Conservation (phyloP, 495 filamentous ascomycete genomes). For the Margaritispora aquatica region DNA sequence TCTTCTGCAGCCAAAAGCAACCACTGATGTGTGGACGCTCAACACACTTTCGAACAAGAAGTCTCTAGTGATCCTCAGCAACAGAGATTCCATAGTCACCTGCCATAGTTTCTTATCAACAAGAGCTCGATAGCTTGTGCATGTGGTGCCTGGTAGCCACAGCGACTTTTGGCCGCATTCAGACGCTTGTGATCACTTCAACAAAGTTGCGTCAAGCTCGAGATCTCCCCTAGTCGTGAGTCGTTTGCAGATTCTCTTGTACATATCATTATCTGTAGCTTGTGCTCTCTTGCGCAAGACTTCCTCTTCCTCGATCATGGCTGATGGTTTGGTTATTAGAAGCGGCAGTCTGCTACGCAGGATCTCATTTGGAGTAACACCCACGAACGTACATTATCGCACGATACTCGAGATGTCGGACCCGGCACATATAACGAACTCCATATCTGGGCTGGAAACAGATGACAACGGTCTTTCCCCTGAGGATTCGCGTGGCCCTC, state of each 20-base stretch:
- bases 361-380: conserved; percentile 33
- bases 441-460: conserved; percentile 7
- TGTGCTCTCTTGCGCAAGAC: not conserved
- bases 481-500: conserved; percentile 11
- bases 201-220: not conserved
- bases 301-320: conserved; percentile 22
- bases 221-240: no score
- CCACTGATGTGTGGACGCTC: conserved; percentile 25
- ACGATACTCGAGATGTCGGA: conserved; percentile 43
- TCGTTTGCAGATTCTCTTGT: no score
- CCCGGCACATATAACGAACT: conserved; percentile 27
- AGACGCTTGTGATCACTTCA: conserved; percentile 14
- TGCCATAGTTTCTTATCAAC: conserved; percentile 3
- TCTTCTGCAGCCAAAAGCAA: conserved; percentile 6
- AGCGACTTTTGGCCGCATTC: not conserved
- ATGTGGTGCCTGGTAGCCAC: conserved; percentile 14
- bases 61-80: not conserved
- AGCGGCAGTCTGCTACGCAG: conserved; percentile 32
- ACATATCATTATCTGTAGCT: no score
- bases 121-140: not conserved
- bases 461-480: conserved; percentile 18
- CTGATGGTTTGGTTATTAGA: conserved; percentile 33
- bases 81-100: not conserved
- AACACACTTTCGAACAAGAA: conserved; percentile 10
- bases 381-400: conserved; percentile 24